These are phyloP conservation scores for Alternaria tenuissima DNA, from an alignment of 2,329 filamentous ascomycete genomes.

Conservation along the genomic window DNA sequence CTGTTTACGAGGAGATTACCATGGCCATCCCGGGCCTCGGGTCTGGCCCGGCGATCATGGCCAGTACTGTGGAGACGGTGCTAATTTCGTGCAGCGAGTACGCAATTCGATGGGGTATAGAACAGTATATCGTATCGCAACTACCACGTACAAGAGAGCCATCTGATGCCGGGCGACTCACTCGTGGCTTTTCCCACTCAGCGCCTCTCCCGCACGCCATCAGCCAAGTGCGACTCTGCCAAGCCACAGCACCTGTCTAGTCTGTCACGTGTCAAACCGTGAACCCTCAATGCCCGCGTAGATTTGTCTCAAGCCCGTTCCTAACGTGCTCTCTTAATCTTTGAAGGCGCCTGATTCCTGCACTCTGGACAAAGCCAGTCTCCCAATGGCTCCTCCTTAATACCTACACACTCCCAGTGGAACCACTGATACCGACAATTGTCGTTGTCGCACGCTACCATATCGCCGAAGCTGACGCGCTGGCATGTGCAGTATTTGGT, in stretches of 20 bases:
- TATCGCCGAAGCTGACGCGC: conserved; percentile 83
- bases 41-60: conserved; percentile 17
- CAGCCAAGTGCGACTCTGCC: conserved; percentile 6
- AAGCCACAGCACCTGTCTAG: conserved; percentile 15
- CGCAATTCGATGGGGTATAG: conserved; percentile 15
- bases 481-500: conserved; percentile 83
- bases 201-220: conserved; percentile 28
- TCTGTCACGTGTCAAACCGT: background rate
- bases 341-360: conserved; percentile 49
- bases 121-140: conserved; percentile 6
- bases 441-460: conserved; percentile 89
- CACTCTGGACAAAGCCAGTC: conserved; percentile 60
- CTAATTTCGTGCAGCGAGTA: conserved; percentile 9
- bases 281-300: background rate
- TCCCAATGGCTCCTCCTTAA: conserved; percentile 59
- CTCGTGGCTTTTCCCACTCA: conserved; percentile 14
- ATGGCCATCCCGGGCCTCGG: conserved; percentile 11
- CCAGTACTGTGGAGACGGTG: conserved; percentile 8
- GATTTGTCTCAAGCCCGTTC: conserved; percentile 3
- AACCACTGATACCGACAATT: conserved; percentile 87
- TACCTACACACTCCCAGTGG: conserved; percentile 72
- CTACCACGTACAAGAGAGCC: background rate
- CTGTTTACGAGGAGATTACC: conserved; percentile 6
- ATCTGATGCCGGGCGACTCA: background rate
- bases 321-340: conserved; percentile 53